Evolutionary conservation across 768 basidiomycete species (phyloP).

Genomic region (Lactarius hatsudake): DNA sequence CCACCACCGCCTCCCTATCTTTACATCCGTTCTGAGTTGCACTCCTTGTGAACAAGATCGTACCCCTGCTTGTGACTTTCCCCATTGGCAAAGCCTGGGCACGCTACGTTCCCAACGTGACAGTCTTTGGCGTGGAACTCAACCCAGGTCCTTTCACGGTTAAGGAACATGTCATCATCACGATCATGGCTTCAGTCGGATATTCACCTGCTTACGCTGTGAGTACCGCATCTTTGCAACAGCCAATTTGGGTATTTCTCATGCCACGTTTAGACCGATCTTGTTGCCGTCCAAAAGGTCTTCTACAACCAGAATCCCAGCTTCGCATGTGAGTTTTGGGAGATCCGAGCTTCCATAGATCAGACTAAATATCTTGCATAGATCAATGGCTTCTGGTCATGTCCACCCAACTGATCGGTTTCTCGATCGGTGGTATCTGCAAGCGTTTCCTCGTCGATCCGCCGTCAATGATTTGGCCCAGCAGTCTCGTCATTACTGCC

Average conservation of each 20-base stretch:
- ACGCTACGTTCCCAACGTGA: constrained; percentile 48
- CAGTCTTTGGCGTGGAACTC: constrained; percentile 48
- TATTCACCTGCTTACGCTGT: constrained; percentile 36
- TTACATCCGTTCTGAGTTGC: background rate
- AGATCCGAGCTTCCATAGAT: background rate
- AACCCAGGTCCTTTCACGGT: constrained; percentile 73
- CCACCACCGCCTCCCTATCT: too few relatives aligned
- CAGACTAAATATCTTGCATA: background rate
- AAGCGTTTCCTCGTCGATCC: constrained; percentile 45
- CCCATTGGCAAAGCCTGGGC: constrained; percentile 63
- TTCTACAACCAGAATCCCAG: constrained; percentile 43
- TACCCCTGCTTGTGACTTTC: constrained; percentile 67
- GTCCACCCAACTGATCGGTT: constrained; percentile 43
- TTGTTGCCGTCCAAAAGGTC: constrained; percentile 45
- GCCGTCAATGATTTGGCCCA: constrained; percentile 46
- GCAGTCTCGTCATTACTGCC: constrained; percentile 41
- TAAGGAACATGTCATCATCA: constrained; percentile 64
- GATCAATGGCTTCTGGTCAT: constrained; percentile 41
- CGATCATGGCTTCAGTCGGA: constrained; percentile 42
- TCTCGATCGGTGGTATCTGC: constrained; percentile 42
- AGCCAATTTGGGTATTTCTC: background rate
- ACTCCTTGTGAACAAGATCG: constrained; percentile 34
- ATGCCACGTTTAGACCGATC: constrained; percentile 37
- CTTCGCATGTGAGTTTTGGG: constrained; percentile 33
- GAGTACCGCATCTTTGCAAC: constrained; percentile 1